Percentiles rank a stretch among this genome's conserved stretches.
Conservation (phyloP, 371 early-diverging fungal genomes). For the Chytridium lagenaria region DNA sequence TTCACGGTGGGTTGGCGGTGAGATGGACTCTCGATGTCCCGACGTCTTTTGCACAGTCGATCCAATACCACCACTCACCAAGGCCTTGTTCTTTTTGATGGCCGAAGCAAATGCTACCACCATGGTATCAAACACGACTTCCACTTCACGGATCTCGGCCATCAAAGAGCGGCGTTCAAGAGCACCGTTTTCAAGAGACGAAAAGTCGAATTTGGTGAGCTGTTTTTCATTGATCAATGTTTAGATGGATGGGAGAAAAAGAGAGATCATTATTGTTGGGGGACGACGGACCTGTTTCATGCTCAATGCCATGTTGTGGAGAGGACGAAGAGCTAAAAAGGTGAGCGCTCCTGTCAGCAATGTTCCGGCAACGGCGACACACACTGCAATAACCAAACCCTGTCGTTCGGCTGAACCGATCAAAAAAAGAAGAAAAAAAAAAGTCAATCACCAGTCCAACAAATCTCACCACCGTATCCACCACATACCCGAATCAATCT, state of each 20-base stretch:
- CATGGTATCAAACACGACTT: slow-evolving; percentile 14
- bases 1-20: no score
- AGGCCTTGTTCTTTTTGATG: slow-evolving; percentile 1
- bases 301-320: not conserved
- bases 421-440: no score
- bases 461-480: not conserved
- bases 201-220: slow-evolving; percentile 18
- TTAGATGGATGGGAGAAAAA: no score
- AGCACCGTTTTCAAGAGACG: not conserved
- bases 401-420: not conserved
- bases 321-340: not conserved
- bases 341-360: not conserved
- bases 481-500: slow-evolving; percentile 7
- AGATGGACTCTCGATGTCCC: no score
- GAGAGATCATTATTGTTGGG: no score
- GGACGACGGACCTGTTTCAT: slow-evolving; percentile 17
- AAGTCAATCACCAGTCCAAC: not conserved
- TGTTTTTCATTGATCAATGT: no score
- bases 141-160: slow-evolving; percentile 9
- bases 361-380: not conserved
- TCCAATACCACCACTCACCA: not conserved
- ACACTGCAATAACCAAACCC: not conserved
- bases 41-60: no score
- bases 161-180: slow-evolving; percentile 11
- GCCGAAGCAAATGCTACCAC: slow-evolving; percentile 11